Evolutionary conservation across 306 rosid genomes (phyloP).

Genomic region (Fragaria ananassa): DNA sequence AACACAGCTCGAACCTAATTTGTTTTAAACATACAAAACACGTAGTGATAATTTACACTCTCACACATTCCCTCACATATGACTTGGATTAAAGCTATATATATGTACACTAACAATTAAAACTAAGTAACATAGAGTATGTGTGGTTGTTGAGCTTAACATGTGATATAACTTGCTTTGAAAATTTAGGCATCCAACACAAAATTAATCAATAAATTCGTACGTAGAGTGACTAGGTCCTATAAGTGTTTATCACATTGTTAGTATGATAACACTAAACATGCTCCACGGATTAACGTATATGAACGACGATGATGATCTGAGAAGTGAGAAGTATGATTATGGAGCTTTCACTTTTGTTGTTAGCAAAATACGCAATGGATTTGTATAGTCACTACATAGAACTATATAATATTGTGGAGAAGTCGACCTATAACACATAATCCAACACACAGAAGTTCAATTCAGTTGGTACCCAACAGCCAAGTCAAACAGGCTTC

Average conservation of each 20-base stretch:
- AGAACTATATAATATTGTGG: neutral
- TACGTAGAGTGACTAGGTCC: neutral
- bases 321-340: neutral
- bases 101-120: too few species aligned
- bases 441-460: conserved; percentile 7
- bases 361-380: neutral
- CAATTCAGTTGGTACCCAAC: neutral
- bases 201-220: too few species aligned
- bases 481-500: conserved; percentile 1
- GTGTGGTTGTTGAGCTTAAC: neutral
- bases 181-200: neutral
- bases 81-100: neutral
- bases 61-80: too few species aligned
- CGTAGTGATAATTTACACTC: too few species aligned
- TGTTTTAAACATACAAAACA: too few species aligned
- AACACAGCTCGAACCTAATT: too few species aligned
- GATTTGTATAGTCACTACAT: neutral
- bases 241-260: neutral
- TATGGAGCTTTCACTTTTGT: neutral
- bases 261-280: neutral
- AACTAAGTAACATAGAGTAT: too few species aligned
- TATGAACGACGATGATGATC: neutral
- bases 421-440: neutral
- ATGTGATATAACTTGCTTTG: too few species aligned
- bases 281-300: neutral